Conservation (phyloP, 495 filamentous ascomycete species). For the Talaromyces adpressus region DNA sequence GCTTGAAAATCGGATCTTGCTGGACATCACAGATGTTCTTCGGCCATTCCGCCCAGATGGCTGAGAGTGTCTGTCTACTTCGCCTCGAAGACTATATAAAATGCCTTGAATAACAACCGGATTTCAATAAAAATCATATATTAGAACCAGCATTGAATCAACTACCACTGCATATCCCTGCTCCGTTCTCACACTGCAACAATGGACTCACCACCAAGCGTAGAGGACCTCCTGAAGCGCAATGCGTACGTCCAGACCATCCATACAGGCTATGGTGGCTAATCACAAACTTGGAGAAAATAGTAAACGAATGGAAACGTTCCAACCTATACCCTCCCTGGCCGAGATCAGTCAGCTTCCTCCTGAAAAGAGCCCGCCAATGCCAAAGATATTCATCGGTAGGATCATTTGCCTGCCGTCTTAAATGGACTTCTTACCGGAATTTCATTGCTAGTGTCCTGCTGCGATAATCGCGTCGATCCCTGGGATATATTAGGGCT, state of each 20-base stretch:
- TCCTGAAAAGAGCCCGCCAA: neutral
- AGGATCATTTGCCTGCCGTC: neutral
- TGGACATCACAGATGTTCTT: neutral
- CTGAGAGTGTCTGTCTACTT: neutral
- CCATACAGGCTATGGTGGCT: neutral
- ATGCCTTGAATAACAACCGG: neutral
- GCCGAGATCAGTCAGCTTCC: neutral
- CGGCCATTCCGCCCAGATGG: neutral
- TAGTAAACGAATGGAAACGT: neutral
- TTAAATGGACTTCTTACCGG: neutral
- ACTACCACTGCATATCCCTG: neutral
- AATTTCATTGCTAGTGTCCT: neutral
- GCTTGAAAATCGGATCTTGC: neutral
- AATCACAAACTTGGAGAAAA: neutral
- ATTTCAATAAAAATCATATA: neutral
- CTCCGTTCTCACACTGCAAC: neutral
- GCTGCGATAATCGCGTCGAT: neutral
- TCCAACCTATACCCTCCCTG: neutral
- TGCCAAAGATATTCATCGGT: neutral
- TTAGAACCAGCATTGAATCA: neutral
- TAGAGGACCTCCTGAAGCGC: neutral
- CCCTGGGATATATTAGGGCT: neutral
- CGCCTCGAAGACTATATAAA: neutral
- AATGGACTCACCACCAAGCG: neutral
- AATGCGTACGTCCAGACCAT: neutral